Evolutionary conservation across 2,329 filamentous ascomycete species (phyloP).

Genomic region (Neofusicoccum laricinum): DNA sequence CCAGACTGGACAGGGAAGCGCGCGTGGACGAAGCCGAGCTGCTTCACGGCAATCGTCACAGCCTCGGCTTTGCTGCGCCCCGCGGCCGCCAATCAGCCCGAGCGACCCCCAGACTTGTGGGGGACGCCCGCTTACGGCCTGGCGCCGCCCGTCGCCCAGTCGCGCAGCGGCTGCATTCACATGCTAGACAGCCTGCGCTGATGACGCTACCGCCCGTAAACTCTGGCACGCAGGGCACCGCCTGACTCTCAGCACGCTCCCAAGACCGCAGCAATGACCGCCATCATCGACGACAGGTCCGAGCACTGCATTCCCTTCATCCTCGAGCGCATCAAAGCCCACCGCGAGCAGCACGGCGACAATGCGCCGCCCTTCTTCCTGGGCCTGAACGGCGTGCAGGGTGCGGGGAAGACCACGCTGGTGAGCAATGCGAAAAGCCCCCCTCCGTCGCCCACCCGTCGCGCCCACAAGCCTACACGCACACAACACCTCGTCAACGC

Average conservation of each 20-base stretch:
- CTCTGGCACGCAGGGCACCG: not conserved
- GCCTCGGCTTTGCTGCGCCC: conserved; percentile 7
- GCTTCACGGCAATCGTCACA: conserved; percentile 14
- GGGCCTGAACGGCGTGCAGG: conserved; percentile 84
- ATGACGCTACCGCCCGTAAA: conserved; percentile 12
- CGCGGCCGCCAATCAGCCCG: no score
- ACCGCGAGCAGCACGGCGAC: conserved; percentile 41
- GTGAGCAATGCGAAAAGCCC: conserved; percentile 40
- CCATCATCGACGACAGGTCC: conserved; percentile 70
- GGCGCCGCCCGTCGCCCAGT: not conserved
- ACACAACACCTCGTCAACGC: no score
- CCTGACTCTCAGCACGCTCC: not conserved
- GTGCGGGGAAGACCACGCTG: conserved; percentile 83
- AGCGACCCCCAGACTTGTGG: not conserved
- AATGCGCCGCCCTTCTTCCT: conserved; percentile 68
- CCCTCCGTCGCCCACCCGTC: no score
- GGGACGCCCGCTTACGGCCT: not conserved
- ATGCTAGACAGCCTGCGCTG: not conserved
- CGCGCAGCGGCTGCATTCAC: conserved; percentile 12
- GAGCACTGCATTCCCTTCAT: conserved; percentile 77
- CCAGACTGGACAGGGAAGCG: not conserved
- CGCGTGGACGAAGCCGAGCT: conserved; percentile 13
- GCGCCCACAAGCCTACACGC: not conserved
- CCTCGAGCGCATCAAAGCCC: conserved; percentile 51
- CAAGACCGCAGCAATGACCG: conserved; percentile 21